Percentiles rank a stretch among this genome's conserved stretches.
Conservation (phyloP, 1,284 basidiomycete species). For the Amylostereum areolatum region DNA sequence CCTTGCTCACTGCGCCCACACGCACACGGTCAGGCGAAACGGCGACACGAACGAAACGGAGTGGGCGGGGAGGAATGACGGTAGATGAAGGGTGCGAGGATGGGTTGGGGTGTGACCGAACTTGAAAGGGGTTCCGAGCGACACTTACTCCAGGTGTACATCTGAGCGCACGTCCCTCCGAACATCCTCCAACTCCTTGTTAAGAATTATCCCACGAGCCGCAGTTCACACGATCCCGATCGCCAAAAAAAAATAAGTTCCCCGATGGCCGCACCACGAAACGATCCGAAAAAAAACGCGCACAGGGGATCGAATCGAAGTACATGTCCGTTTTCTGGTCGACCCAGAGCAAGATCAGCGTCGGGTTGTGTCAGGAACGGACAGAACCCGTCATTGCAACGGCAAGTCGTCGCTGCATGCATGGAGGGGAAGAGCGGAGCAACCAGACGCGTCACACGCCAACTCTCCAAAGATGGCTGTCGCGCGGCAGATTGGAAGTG, state of each 20-base stretch:
- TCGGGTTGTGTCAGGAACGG: no score
- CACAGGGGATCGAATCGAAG: conserved; percentile 37
- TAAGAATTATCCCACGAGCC: conserved; percentile 37
- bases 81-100: no score
- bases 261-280: neutral
- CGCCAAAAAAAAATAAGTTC: no score
- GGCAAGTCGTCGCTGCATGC: no score
- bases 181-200: conserved; percentile 22
- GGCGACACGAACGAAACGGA: no score
- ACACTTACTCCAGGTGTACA: conserved; percentile 44
- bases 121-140: neutral
- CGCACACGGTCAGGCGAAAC: neutral
- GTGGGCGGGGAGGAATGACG: no score
- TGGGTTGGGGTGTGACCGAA: no score
- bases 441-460: neutral
- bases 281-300: conserved; percentile 1
- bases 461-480: no score
- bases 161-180: conserved; percentile 26
- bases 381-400: no score
- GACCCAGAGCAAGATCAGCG: neutral
- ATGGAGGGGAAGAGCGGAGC: no score
- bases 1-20: conserved; percentile 37
- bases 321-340: conserved; percentile 46
- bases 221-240: neutral
- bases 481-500: no score